phyloP scores from a whole-genome alignment of 495 filamentous ascomycete species.

The Neurospora discreta region DNA sequence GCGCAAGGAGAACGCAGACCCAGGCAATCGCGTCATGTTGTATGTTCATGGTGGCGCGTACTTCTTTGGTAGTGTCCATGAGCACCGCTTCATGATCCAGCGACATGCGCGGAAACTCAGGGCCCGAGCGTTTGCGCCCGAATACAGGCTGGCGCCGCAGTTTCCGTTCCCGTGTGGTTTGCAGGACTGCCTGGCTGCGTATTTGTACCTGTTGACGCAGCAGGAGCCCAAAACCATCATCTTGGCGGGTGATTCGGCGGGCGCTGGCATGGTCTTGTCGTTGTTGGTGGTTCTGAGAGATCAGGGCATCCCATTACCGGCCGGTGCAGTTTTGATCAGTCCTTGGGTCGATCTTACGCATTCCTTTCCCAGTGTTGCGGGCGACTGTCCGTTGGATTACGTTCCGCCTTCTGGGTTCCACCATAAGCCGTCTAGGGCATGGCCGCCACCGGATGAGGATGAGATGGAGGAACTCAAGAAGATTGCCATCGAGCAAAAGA shows the following conservation, averaged over 20 bases:
- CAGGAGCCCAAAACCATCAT: constrained; percentile 72
- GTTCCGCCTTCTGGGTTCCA: constrained; percentile 80
- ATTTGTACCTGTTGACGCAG: constrained; percentile 63
- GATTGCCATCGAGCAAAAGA: constrained; percentile 17
- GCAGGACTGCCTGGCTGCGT: constrained; percentile 78
- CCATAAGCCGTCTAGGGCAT: constrained; percentile 69
- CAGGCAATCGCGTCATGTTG: constrained; percentile 70
- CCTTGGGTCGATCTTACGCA: constrained; percentile 94
- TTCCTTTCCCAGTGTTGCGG: constrained; percentile 79
- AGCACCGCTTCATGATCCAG: constrained; percentile 93
- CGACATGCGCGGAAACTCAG: constrained; percentile 88
- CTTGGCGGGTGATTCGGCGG: constrained; percentile 79
- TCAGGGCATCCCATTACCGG: constrained; percentile 67
- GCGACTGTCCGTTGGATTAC: constrained; percentile 66
- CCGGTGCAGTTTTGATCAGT: constrained; percentile 80
- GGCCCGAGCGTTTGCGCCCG: constrained; percentile 75
- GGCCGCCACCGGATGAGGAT: constrained; percentile 83
- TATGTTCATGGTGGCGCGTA: constrained; percentile 75
- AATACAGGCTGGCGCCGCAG: constrained; percentile 83
- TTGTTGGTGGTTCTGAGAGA: constrained; percentile 76
- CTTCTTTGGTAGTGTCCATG: constrained; percentile 81
- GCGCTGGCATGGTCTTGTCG: constrained; percentile 73
- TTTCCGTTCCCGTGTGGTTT: constrained; percentile 91
- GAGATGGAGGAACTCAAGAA: constrained; percentile 41
- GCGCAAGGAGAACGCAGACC: constrained; percentile 45